Evolutionary conservation across 495 filamentous ascomycete species (phyloP).

Genomic region (Penicillium verhagenii): DNA sequence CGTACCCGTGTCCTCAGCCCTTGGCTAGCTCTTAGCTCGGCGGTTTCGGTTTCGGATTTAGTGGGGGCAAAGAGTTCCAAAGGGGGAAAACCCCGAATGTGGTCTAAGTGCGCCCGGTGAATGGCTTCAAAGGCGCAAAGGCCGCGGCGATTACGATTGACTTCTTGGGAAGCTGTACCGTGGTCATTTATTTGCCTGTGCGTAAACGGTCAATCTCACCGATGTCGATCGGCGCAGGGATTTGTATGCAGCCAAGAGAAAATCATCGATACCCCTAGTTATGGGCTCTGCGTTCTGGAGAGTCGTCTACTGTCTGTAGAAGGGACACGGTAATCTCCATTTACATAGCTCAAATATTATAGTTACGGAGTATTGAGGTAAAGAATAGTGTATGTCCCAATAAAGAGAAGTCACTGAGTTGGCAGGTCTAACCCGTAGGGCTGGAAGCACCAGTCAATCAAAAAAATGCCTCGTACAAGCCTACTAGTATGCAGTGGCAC

Average conservation of each 20-base stretch:
- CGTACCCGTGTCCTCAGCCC: neutral
- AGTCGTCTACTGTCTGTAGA: neutral
- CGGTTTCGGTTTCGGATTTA: conserved; percentile 1
- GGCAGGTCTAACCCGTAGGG: conserved; percentile 1
- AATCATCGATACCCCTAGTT: neutral
- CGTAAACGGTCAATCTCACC: neutral
- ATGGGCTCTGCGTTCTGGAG: neutral
- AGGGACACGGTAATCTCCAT: too few species aligned
- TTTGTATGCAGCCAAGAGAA: conserved; percentile 20
- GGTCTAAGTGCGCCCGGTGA: neutral
- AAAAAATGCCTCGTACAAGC: neutral
- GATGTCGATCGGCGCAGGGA: conserved; percentile 21
- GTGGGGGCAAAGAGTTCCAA: neutral
- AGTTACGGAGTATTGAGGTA: too few species aligned
- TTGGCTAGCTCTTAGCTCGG: too few species aligned
- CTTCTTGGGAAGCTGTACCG: neutral
- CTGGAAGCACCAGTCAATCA: neutral
- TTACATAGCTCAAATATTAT: too few species aligned
- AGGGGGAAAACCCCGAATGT: neutral
- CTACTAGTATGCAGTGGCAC: neutral
- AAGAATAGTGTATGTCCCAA: too few species aligned
- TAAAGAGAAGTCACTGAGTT: neutral
- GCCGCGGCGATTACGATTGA: too few species aligned
- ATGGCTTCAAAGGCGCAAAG: conserved; percentile 1
- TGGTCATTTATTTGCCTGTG: neutral